phyloP scores from a whole-genome alignment of 352 stramenopile species.

The Phytophthora sojae region DNA sequence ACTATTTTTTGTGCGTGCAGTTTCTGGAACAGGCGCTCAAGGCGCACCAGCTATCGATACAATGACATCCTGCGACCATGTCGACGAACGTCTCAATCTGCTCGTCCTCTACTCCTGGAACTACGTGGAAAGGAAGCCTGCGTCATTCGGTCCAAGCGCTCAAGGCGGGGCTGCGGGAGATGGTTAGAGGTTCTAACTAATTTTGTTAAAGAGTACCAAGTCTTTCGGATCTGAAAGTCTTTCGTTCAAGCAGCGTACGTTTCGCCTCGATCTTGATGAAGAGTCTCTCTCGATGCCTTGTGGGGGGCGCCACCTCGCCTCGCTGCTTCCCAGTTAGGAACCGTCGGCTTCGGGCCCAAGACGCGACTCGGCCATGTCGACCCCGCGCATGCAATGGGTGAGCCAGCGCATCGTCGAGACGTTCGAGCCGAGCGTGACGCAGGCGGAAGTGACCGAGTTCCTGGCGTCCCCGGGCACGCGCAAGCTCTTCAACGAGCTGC shows the following conservation, averaged over 20 bases:
- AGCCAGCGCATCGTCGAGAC: slow-evolving; percentile 78
- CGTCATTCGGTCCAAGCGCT: too few relatives aligned
- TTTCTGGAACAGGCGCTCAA: too few relatives aligned
- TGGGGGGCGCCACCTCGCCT: not conserved
- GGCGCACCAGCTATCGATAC: too few relatives aligned
- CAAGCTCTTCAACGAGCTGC: slow-evolving; percentile 80
- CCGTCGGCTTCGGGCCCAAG: slow-evolving; percentile 11
- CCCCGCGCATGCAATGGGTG: slow-evolving; percentile 84
- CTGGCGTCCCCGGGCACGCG: slow-evolving; percentile 54
- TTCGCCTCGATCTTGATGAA: slow-evolving; percentile 37
- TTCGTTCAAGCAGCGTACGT: slow-evolving; percentile 10
- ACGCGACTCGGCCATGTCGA: slow-evolving; percentile 60
- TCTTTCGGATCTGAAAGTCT: too few relatives aligned
- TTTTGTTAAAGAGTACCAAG: too few relatives aligned
- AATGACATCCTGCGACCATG: too few relatives aligned
- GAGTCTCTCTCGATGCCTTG: slow-evolving; percentile 18
- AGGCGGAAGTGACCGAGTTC: slow-evolving; percentile 71
- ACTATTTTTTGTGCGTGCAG: too few relatives aligned
- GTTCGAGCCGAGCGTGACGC: slow-evolving; percentile 74
- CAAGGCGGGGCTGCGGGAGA: too few relatives aligned
- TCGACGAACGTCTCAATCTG: too few relatives aligned
- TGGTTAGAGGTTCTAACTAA: too few relatives aligned
- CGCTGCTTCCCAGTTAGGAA: slow-evolving; percentile 31
- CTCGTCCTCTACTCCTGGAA: too few relatives aligned
- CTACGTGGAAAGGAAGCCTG: too few relatives aligned